A percentile compares a stretch with the other conserved stretches of the same genome.
These are phyloP conservation scores for Reticulascus tulasneorum DNA, from an alignment of 2,329 filamentous ascomycete species.

Conservation along the genomic window DNA sequence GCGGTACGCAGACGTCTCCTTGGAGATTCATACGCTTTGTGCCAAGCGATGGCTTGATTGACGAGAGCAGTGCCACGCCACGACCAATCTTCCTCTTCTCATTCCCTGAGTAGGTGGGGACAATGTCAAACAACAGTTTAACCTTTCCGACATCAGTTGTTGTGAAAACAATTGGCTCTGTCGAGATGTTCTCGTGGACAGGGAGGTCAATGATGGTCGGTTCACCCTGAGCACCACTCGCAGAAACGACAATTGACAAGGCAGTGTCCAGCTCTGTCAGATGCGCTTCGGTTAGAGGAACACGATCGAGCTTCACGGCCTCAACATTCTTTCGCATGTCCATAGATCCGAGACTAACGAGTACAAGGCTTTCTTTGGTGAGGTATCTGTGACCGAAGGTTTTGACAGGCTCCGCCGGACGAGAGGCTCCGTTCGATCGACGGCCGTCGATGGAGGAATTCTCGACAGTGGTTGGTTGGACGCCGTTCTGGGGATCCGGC, in stretches of 20 bases:
- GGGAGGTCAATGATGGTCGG: slow-evolving; percentile 87
- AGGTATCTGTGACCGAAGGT: slow-evolving; percentile 95
- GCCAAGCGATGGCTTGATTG: slow-evolving; percentile 77
- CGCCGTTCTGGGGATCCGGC: slow-evolving; percentile 16
- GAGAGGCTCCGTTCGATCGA: slow-evolving; percentile 46
- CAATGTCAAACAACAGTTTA: slow-evolving; percentile 88
- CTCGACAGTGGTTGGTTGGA: slow-evolving; percentile 36
- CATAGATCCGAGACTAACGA: slow-evolving; percentile 93
- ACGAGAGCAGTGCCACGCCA: slow-evolving; percentile 82
- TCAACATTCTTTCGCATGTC: slow-evolving; percentile 79
- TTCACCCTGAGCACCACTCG: slow-evolving; percentile 79
- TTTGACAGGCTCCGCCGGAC: slow-evolving; percentile 75
- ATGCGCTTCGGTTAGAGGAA: slow-evolving; percentile 83
- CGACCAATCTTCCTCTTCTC: slow-evolving; percentile 86
- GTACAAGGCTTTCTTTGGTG: slow-evolving; percentile 79
- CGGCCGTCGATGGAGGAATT: slow-evolving; percentile 59
- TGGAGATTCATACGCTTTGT: slow-evolving; percentile 87
- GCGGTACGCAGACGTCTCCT: slow-evolving; percentile 87
- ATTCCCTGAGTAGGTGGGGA: slow-evolving; percentile 90
- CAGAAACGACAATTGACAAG: slow-evolving; percentile 84
- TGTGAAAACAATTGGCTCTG: slow-evolving; percentile 88
- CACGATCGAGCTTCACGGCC: slow-evolving; percentile 81
- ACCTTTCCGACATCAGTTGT: slow-evolving; percentile 74
- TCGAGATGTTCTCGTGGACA: slow-evolving; percentile 88
- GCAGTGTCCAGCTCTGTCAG: slow-evolving; percentile 92